A percentile compares a stretch with the other conserved stretches of the same genome.
Conservation (phyloP, 2,329 filamentous ascomycete genomes). For the Celoporthe dispersa region DNA sequence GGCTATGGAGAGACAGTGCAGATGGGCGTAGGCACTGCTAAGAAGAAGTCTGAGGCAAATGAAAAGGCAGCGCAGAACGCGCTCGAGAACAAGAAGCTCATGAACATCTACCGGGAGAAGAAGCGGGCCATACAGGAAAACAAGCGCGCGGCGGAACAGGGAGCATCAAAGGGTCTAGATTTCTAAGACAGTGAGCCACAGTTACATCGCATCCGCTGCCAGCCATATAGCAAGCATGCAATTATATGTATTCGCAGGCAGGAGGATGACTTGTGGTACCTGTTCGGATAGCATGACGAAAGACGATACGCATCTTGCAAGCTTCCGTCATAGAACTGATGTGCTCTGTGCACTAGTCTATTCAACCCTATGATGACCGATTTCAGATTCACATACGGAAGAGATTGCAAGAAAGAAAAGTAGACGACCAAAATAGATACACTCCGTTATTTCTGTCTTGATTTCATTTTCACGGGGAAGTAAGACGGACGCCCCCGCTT, state of each 20-base stretch:
- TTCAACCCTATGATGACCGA: not conserved
- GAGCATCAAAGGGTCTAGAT: slow-evolving; percentile 23
- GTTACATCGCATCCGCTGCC: not conserved
- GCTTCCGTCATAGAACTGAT: not conserved
- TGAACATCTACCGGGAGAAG: slow-evolving; percentile 53
- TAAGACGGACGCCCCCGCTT: not conserved
- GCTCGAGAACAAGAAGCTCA: slow-evolving; percentile 68
- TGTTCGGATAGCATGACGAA: not conserved
- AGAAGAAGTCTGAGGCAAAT: slow-evolving; percentile 72
- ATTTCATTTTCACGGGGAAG: not conserved
- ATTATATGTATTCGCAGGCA: not conserved
- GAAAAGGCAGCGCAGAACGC: slow-evolving; percentile 67
- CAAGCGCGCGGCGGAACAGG: slow-evolving; percentile 20
- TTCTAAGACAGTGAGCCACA: slow-evolving; percentile 4
- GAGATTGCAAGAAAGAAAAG: not conserved
- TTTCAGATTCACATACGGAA: fast-evolving
- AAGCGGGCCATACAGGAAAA: slow-evolving; percentile 40
- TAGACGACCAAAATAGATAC: not conserved
- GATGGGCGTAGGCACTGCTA: slow-evolving; percentile 66
- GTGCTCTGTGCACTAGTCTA: not conserved
- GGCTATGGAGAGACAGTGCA: slow-evolving; percentile 69
- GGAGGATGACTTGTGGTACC: not conserved
- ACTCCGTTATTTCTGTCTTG: not conserved
- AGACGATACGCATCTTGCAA: not conserved
- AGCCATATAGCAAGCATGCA: not conserved